Conservation (phyloP, 2,329 filamentous ascomycete genomes). For the Amauroascus verrucosus region DNA sequence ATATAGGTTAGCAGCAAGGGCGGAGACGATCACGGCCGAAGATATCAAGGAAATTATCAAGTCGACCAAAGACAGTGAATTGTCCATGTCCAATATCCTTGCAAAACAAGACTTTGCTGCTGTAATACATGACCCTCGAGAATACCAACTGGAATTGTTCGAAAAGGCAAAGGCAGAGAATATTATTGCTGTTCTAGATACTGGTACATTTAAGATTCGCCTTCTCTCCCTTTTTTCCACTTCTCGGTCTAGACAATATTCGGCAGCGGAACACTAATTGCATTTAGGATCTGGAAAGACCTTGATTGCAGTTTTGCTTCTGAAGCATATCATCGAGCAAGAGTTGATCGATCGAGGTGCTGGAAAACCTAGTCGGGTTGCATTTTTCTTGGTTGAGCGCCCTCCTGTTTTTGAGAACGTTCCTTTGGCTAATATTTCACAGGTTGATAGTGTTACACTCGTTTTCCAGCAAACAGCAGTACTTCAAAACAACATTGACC, state of each 20-base stretch:
- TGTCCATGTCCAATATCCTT: conserved; percentile 46
- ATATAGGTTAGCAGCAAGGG: conserved; percentile 33
- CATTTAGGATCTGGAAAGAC: conserved; percentile 76
- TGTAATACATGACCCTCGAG: conserved; percentile 67
- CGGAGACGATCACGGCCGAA: conserved; percentile 33
- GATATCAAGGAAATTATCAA: conserved; percentile 30
- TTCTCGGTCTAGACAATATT: not conserved
- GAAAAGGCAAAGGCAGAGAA: conserved; percentile 77
- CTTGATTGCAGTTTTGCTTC: conserved; percentile 78
- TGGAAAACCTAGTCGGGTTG: conserved; percentile 53
- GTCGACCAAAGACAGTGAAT: conserved; percentile 35
- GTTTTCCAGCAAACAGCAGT: conserved; percentile 84
- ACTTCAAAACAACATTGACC: conserved; percentile 67
- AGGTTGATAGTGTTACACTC: conserved; percentile 78
- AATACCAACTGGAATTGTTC: conserved; percentile 88
- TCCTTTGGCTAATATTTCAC: conserved; percentile 16
- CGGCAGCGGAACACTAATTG: not conserved
- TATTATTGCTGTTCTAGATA: conserved; percentile 85
- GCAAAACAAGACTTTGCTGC: conserved; percentile 42
- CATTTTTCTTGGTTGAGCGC: conserved; percentile 74
- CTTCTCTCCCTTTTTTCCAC: not conserved
- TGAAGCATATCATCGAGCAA: conserved; percentile 63
- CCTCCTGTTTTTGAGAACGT: not conserved
- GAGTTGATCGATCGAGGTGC: conserved; percentile 61
- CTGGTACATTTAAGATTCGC: conserved; percentile 42